Percentiles rank a stretch among this genome's conserved stretches.
These are phyloP conservation scores for Hericium erinaceus DNA, from an alignment of 768 basidiomycete genomes.

Conservation along the genomic window DNA sequence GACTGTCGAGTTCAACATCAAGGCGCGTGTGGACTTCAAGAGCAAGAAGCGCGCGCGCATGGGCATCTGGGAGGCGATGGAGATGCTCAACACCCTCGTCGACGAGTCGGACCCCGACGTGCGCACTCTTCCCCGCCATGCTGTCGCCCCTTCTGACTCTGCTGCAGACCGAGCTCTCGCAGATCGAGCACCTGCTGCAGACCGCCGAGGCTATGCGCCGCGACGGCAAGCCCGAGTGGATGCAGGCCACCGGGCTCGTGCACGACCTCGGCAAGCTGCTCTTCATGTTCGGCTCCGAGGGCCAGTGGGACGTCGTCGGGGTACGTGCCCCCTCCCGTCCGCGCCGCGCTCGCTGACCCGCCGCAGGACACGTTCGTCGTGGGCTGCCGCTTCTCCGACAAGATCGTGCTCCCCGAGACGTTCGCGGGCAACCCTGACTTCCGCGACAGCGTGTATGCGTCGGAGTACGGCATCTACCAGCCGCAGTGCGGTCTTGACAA, in stretches of 20 bases:
- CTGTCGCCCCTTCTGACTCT: not conserved
- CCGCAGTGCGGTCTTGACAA: slow-evolving; percentile 77
- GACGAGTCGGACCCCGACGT: slow-evolving; percentile 92
- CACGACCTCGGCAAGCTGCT: slow-evolving; percentile 89
- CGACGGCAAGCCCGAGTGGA: slow-evolving; percentile 87
- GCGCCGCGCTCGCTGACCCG: slow-evolving; percentile 1
- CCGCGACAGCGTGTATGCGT: slow-evolving; percentile 54
- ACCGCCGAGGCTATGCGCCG: slow-evolving; percentile 84
- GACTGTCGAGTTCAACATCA: slow-evolving; percentile 77
- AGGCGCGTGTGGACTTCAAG: slow-evolving; percentile 67
- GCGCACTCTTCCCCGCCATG: slow-evolving; percentile 10
- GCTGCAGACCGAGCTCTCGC: slow-evolving; percentile 59
- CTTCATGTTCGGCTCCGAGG: slow-evolving; percentile 74
- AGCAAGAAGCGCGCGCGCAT: slow-evolving; percentile 60
- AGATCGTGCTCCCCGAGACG: slow-evolving; percentile 73
- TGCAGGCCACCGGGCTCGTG: slow-evolving; percentile 81
- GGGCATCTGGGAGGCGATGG: slow-evolving; percentile 80
- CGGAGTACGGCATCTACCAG: slow-evolving; percentile 67
- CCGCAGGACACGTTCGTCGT: slow-evolving; percentile 66
- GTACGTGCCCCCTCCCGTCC: slow-evolving; percentile 29
- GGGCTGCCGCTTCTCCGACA: slow-evolving; percentile 79
- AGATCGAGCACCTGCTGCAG: slow-evolving; percentile 87
- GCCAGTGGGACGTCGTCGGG: slow-evolving; percentile 94
- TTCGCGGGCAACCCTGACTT: slow-evolving; percentile 68
- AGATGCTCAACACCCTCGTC: slow-evolving; percentile 76